Base-by-base conservation (phyloP, 1,139 yeast species). In the Saccharomycopsis hybrid region DNA sequence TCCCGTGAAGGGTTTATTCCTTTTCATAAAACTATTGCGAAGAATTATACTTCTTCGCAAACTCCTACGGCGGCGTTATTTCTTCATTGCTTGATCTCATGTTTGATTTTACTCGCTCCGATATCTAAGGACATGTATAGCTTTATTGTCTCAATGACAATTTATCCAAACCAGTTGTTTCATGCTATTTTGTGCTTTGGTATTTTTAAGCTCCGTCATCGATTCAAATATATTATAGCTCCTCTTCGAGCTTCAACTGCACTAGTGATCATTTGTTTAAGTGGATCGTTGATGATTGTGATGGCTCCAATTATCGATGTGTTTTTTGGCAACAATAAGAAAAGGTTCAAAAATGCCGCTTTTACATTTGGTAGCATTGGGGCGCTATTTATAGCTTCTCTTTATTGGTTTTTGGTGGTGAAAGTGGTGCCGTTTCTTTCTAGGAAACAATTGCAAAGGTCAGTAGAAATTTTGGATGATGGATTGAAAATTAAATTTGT, bases 1-100 rank as follows among this genome's bases (percentile, higher is more conserved):
- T 78, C 79, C 56, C 63, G 82, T 33, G 84, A 78, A 57, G 85
- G 85, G 0, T 77, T 71, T 56, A 61, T 80, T 37, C 85, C 85
- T 3, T 73, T 67, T 45, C 75, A 82, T 1, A 60, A 58, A 42
- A 65, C 70, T 49, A 74, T 78, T 72, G 74, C 83, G 0, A 74
- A 82, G 4, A 78, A 78, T 55, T 71, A 74, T 70, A 24, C 13
- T 8, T 83, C 2, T 71, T 66, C 35, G 11, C 52, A 78, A 77
- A 1, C 30, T 35, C 84, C 84, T 1, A 57, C 78, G 41, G 68
- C 75, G 2, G 69, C 82, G 1, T 50, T 68, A 24, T 13, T 59
- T 1, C 54, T 68, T 29, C 69, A 70, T 25, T 55, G 66, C 5
- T 40, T 56, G 13, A 61, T 66, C 2, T 62, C 71, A 2, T 52